Base-by-base conservation (phyloP, 2,329 filamentous ascomycete genomes). In the Monascus ruber region DNA sequence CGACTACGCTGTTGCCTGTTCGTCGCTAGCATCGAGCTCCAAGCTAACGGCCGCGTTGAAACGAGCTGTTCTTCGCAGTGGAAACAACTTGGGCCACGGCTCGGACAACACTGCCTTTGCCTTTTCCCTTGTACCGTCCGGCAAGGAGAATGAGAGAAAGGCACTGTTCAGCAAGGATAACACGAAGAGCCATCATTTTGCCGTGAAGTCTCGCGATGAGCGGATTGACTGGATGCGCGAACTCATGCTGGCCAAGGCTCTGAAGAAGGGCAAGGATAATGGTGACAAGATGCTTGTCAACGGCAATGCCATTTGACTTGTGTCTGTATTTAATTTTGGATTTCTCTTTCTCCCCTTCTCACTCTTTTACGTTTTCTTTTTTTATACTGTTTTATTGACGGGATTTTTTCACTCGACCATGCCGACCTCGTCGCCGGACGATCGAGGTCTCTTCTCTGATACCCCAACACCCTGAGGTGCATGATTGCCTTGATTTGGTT, bases 161-260 rank as follows among this genome's bases (percentile, higher is more conserved):
- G 27, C 48, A 33, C 35, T 61, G 35, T 60, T 66, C 45, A 3
- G 17, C 17, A 35, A 46, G 6, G 53, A 75, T 40, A 78, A 74
- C 7, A 78, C 77, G 52, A 95, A 94, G 72, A 83, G 85, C 34
- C 89, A 96, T 56, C 86, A 96, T 59, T 96, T 96, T 59, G 85
- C 89, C 0, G 89, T 95, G 50, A 83, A 82, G 65, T 78, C 73
- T 52, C 76, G 87, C 9, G 85, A 95, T 56, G 85, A 95, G 58
- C 76, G 89, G 45, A 95, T 96, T 54, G 89, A 95, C 60, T 98
- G 91, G 91, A 66, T 68, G 64, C 54, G 65, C 4, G 64, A 67
- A 48, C 45, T 68, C 27, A 68, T 68, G 65, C 58, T 68, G 3
- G 64, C 63, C n/a, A 65, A 63, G 34, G 64, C 65, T 9, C 47